phyloP scores from a whole-genome alignment of 208 protist species.

The Trypanosoma grayi region DNA sequence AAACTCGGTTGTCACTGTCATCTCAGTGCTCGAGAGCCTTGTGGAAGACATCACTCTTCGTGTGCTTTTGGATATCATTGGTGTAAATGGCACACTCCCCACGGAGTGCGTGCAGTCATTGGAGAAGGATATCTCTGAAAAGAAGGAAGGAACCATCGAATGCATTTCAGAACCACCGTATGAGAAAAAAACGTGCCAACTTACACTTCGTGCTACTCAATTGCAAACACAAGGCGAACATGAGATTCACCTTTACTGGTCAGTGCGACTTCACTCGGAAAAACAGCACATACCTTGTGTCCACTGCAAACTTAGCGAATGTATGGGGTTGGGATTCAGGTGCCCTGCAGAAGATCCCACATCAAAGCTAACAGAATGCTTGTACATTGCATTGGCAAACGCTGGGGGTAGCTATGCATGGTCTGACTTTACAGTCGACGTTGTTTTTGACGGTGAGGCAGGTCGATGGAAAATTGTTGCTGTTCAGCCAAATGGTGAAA shows the following conservation, averaged over 20 bases:
- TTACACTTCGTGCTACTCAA: constrained; percentile 56
- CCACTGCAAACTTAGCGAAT: constrained; percentile 64
- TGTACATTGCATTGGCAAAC: constrained; percentile 77
- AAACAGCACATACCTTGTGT: constrained; percentile 52
- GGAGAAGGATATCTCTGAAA: background rate
- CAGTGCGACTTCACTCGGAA: constrained; percentile 34
- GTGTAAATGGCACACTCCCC: background rate
- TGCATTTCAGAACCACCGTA: background rate
- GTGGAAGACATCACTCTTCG: constrained; percentile 59
- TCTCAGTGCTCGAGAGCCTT: constrained; percentile 78
- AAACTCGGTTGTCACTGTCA: constrained; percentile 78
- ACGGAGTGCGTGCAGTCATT: background rate
- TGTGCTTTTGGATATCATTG: constrained; percentile 33
- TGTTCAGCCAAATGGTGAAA: constrained; percentile 42
- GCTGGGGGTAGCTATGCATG: constrained; percentile 74
- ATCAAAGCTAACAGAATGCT: constrained; percentile 38
- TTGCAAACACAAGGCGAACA: constrained; percentile 26
- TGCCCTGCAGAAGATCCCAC: constrained; percentile 17
- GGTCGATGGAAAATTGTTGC: constrained; percentile 69
- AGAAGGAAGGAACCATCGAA: background rate
- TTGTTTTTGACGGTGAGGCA: constrained; percentile 43
- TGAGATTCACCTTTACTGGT: constrained; percentile 42
- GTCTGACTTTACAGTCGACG: constrained; percentile 80
- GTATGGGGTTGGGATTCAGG: constrained; percentile 42
- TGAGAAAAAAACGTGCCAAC: constrained; percentile 33